These are phyloP conservation scores for Mucor indicus DNA, from an alignment of 371 early-diverging fungal genomes.

Conservation along the genomic window DNA sequence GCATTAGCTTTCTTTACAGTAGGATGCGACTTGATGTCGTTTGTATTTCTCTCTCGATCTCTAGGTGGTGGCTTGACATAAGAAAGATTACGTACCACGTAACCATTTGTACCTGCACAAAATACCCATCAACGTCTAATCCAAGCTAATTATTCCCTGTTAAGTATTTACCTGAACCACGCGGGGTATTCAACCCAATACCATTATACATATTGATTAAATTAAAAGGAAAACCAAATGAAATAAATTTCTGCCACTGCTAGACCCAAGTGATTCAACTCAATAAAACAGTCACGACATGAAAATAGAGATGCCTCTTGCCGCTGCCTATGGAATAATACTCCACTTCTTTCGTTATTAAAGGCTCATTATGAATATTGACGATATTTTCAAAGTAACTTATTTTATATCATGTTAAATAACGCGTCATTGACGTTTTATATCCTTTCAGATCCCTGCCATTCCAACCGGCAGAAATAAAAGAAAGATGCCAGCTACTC, in stretches of 20 bases:
- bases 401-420: no score
- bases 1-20: slow-evolving; percentile 63
- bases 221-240: not conserved
- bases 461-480: slow-evolving; percentile 60
- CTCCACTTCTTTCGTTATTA: no score
- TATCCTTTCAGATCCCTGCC: slow-evolving; percentile 42
- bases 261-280: no score
- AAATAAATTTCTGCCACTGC: no score
- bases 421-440: no score
- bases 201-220: slow-evolving; percentile 80
- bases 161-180: slow-evolving; percentile 89
- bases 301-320: no score
- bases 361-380: slow-evolving; percentile 69
- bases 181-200: slow-evolving; percentile 88
- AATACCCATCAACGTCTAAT: no score
- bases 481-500: slow-evolving; percentile 58
- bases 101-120: slow-evolving; percentile 79
- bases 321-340: no score
- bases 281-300: no score
- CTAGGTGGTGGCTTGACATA: slow-evolving; percentile 50
- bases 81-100: slow-evolving; percentile 88
- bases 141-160: no score
- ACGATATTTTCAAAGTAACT: slow-evolving; percentile 71
- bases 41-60: slow-evolving; percentile 24
- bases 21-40: slow-evolving; percentile 41